Evolutionary conservation across 2,329 filamentous ascomycete species (phyloP).

Genomic region (Cercospora zeina): DNA sequence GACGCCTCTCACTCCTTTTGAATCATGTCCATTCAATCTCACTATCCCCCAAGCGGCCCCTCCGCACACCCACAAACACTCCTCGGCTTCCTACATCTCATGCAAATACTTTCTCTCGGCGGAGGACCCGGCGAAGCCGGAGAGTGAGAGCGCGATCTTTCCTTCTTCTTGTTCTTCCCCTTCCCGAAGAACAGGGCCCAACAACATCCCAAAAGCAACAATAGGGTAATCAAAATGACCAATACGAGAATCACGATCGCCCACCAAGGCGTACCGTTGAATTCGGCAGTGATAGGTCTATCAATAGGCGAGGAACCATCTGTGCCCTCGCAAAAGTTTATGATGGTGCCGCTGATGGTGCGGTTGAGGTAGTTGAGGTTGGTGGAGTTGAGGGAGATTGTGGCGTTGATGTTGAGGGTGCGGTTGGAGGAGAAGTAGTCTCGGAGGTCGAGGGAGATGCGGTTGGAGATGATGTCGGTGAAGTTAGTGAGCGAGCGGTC

Average conservation of each 20-base stretch:
- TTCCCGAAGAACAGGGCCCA: neutral
- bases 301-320: neutral
- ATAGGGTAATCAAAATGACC: neutral
- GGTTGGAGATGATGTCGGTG: neutral
- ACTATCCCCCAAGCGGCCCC: neutral
- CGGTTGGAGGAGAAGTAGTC: neutral
- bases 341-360: neutral
- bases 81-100: constrained; percentile 1
- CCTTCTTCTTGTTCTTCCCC: neutral
- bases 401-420: neutral
- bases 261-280: neutral
- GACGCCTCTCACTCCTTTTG: neutral
- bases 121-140: neutral
- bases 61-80: neutral
- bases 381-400: neutral
- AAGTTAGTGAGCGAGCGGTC: neutral
- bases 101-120: neutral
- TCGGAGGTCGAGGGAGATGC: neutral
- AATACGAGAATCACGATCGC: neutral
- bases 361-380: neutral
- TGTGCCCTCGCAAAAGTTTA: neutral
- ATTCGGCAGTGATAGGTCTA: neutral
- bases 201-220: neutral
- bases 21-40: neutral
- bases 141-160: neutral